These are phyloP conservation scores for Hypoxylon rubiginosum DNA, from an alignment of 2,329 filamentous ascomycete genomes.

Conservation along the genomic window DNA sequence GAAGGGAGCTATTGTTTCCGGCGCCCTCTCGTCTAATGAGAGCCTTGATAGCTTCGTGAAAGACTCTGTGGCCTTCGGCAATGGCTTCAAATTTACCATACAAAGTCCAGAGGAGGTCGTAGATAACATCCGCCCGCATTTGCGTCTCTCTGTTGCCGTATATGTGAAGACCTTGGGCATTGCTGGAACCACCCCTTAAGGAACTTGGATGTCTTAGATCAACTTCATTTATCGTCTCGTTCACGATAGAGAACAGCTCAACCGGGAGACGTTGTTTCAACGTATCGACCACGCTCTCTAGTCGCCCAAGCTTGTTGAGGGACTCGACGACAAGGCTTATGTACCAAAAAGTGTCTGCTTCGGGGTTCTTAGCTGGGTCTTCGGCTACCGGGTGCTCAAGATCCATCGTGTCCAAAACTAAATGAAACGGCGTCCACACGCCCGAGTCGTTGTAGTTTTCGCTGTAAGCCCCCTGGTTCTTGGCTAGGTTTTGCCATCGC, in stretches of 20 bases:
- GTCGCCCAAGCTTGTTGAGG: constrained; percentile 86
- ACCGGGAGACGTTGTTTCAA: constrained; percentile 95
- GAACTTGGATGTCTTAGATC: constrained; percentile 93
- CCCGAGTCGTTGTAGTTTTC: constrained; percentile 63
- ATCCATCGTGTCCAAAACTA: constrained; percentile 72
- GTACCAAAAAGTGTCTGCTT: constrained; percentile 95
- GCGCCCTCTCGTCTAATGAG: constrained; percentile 85
- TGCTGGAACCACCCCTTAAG: constrained; percentile 68
- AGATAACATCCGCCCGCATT: constrained; percentile 85
- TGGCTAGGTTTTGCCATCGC: constrained; percentile 87
- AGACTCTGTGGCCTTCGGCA: constrained; percentile 91
- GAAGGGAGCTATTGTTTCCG: constrained; percentile 74
- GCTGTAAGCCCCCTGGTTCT: constrained; percentile 70
- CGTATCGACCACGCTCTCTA: constrained; percentile 88
- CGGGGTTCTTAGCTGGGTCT: constrained; percentile 92
- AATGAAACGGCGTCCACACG: constrained; percentile 67
- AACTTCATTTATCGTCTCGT: constrained; percentile 94
- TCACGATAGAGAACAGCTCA: constrained; percentile 92
- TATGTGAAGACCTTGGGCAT: constrained; percentile 70
- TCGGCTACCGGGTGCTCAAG: constrained; percentile 76
- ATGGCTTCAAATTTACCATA: constrained; percentile 99
- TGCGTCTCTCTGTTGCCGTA: constrained; percentile 79
- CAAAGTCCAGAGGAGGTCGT: constrained; percentile 90
- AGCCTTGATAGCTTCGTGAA: constrained; percentile 91
- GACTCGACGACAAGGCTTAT: constrained; percentile 89